Evolutionary conservation across 2,329 filamentous ascomycete species (phyloP).

Genomic region (Hymenoscyphus albidus): DNA sequence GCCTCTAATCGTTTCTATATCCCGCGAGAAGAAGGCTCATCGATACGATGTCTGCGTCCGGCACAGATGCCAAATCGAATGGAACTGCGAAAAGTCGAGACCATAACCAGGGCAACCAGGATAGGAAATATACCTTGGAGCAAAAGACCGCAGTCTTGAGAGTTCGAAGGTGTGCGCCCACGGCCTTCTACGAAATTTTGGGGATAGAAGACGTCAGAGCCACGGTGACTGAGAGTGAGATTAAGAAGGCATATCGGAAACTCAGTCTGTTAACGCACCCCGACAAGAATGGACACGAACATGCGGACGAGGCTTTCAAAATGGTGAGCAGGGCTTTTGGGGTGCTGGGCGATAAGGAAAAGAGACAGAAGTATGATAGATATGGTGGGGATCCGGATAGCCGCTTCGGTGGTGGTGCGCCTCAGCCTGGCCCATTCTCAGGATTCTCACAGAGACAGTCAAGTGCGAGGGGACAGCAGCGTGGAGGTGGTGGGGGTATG

Average conservation of each 20-base stretch:
- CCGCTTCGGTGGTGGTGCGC: conserved; percentile 64
- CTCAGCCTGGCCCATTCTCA: conserved; percentile 57
- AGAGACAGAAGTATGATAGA: conserved; percentile 81
- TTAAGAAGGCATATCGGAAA: conserved; percentile 98
- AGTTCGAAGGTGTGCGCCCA: conserved; percentile 77
- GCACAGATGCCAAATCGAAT: conserved; percentile 38
- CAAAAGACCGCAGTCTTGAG: conserved; percentile 89
- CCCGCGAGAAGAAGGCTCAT: conserved; percentile 2
- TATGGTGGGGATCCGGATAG: conserved; percentile 91
- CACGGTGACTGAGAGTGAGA: conserved; percentile 72
- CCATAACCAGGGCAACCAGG: conserved; percentile 55
- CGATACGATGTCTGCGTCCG: conserved; percentile 38
- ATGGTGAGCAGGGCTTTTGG: conserved; percentile 94
- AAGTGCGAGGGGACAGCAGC: conserved; percentile 27
- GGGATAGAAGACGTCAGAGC: conserved; percentile 62
- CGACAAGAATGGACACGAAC: conserved; percentile 95
- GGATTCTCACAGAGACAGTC: conserved; percentile 48
- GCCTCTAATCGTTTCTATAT: background rate
- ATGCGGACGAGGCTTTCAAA: conserved; percentile 98
- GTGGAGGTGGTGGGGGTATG: conserved; percentile 54
- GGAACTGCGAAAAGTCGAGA: conserved; percentile 39
- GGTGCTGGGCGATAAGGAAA: conserved; percentile 87
- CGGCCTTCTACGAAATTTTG: conserved; percentile 94
- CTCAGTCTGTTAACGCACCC: conserved; percentile 91
- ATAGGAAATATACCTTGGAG: conserved; percentile 76